These are phyloP conservation scores for Penicillium waksmanii DNA, from an alignment of 495 filamentous ascomycete genomes.

Conservation along the genomic window DNA sequence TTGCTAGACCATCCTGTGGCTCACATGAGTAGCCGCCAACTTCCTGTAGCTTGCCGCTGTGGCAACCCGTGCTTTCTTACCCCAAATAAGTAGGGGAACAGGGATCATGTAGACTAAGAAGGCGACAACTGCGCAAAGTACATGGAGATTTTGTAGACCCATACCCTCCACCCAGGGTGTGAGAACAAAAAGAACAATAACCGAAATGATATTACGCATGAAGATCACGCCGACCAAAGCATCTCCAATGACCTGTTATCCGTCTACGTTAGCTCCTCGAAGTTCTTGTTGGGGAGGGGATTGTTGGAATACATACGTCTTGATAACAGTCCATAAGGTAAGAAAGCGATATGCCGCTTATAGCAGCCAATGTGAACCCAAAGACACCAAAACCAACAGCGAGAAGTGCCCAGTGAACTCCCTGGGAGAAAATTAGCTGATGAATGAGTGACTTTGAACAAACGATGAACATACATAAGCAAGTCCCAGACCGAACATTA, in stretches of 20 bases:
- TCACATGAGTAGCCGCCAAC: conserved; percentile 28
- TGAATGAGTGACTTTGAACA: too few relatives aligned
- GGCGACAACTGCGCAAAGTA: conserved; percentile 22
- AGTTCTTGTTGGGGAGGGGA: not conserved
- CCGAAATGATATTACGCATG: conserved; percentile 35
- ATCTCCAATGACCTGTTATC: conserved; percentile 37
- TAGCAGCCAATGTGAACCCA: conserved; percentile 26
- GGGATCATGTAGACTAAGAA: conserved; percentile 27
- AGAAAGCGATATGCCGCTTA: conserved; percentile 33
- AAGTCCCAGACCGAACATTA: conserved; percentile 42
- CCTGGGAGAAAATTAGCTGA: conserved; percentile 19
- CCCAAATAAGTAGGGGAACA: conserved; percentile 28
- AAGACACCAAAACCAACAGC: conserved; percentile 36
- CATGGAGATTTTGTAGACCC: conserved; percentile 38
- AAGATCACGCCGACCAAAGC: conserved; percentile 38
- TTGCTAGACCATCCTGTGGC: conserved; percentile 25
- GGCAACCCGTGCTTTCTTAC: conserved; percentile 26
- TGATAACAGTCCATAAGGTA: conserved; percentile 43
- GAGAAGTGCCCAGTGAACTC: conserved; percentile 30
- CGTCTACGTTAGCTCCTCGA: not conserved
- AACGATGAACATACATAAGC: conserved; percentile 23
- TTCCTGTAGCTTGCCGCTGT: conserved; percentile 25
- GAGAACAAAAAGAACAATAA: conserved; percentile 37
- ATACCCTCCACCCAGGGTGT: conserved; percentile 41
- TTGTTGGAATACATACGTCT: conserved; percentile 27